Percentiles rank a stretch among this genome's conserved stretches.
Evolutionary conservation across 225 moss, liverwort and hornwort genomes (phyloP).

Genomic region (Marchantia paleacea): DNA sequence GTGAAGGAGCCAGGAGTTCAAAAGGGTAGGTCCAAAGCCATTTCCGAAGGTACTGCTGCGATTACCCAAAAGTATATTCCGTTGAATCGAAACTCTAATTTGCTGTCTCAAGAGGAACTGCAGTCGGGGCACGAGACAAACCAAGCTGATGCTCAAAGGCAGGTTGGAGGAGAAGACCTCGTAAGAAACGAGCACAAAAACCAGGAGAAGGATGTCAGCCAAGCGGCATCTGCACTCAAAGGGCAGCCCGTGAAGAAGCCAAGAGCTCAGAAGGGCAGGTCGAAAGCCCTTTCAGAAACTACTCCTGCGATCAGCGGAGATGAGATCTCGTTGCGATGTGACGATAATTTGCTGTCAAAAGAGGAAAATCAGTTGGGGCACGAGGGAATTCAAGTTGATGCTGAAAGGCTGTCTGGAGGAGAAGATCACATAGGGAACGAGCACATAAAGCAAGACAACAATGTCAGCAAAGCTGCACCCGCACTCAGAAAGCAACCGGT

Average conservation of each 20-base stretch:
- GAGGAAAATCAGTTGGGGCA: background rate
- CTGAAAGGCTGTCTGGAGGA: background rate
- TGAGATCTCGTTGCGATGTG: background rate
- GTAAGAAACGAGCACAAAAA: too few relatives aligned
- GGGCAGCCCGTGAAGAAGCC: background rate
- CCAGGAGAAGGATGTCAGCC: too few relatives aligned
- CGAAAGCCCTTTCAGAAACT: background rate
- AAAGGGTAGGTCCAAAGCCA: background rate
- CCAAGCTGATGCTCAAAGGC: too few relatives aligned
- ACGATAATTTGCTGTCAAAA: background rate
- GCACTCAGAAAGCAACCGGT: background rate
- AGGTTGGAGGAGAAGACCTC: too few relatives aligned
- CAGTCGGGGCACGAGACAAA: too few relatives aligned
- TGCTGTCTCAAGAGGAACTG: too few relatives aligned
- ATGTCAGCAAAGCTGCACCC: background rate
- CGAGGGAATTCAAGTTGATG: background rate
- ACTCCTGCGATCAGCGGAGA: background rate
- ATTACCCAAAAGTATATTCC: background rate
- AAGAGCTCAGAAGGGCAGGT: background rate
- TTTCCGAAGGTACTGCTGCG: background rate
- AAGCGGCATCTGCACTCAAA: background rate
- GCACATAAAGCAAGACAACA: too few relatives aligned
- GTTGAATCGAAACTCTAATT: too few relatives aligned
- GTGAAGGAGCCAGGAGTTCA: background rate
- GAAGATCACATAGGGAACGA: background rate